Base-by-base conservation (phyloP, 2,329 filamentous ascomycete species). In the Dothideomycetidae sp. region DNA sequence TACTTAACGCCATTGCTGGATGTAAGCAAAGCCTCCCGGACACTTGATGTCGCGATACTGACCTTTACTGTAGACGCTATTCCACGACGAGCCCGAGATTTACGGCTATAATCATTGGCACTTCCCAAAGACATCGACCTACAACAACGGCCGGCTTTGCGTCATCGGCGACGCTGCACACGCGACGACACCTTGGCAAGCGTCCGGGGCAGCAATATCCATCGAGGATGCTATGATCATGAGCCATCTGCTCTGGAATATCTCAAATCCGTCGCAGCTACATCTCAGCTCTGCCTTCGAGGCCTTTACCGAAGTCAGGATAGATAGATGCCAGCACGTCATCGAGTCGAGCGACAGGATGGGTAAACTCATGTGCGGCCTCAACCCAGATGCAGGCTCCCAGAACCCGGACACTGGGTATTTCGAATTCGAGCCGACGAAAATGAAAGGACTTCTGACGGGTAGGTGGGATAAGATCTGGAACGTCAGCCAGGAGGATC, bases 101-200 rank as follows among this genome's bases (percentile, higher is more conserved):
- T n/a, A n/a, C n/a, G 21, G 21, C n/a, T 26, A n/a, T 7, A 7
- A 7, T 26, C 21, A 26, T 7, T 26, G 21, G 21, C 21, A 26
- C 21, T n/a, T 7, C n/a, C 7, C 7, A n/a, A 26, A 26, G 21
- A 26, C 21, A 26, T 26, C 21, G 21, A 26, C 21, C 21, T 26
- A 26, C 21, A 26, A 26, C 21, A 26, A 26, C n/a, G 21, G 21
- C n/a, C 21, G 50, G 5, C 39, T 61, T 5, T 50, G 48, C 10
- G 51, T 63, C 28, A 44, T 55, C 19, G 60, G 60, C n/a, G 59
- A 62, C 37, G 57, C 60, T 2, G 58, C 59, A 4, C 60, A 63
- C 42, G 60, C 60, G 0, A 60, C 59, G 2, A 53, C 52, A 0
- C 61, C 61, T 3, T 59, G 63, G 40, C 60, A 63, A 36, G 61